Base-by-base conservation (phyloP, 2,329 filamentous ascomycete genomes). In the Scortechinia acanthostroma region DNA sequence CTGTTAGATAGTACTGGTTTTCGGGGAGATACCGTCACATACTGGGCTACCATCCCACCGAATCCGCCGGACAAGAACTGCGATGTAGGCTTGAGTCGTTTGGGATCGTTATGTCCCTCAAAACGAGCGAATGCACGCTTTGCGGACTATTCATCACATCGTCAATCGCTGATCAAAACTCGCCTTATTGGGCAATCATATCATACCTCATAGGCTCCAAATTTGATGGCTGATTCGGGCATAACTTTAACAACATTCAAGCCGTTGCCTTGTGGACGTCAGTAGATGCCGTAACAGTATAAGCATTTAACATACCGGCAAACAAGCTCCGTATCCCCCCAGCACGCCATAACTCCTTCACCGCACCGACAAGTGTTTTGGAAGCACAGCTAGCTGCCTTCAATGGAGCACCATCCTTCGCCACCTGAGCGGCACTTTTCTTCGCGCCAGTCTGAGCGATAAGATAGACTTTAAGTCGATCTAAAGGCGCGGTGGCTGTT, bases 191-290 rank as follows among this genome's bases (percentile, higher is more conserved):
- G n/a, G n/a, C n/a, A n/a, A n/a, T n/a, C n/a, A n/a, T n/a, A 40
- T 40, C 10, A 13, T 10, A 40, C 35, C 35, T 86, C 81, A 54
- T 84, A 86, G 22, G 80, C 78, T 46, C 81, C 81, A 58, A 86
- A 86, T 50, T 85, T 85, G 56, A 86, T 82, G 5, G 81, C 81
- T 21, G 80, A 85, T 59, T 86, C 81, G 2, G 81, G 81, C 76
- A 85, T 83, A 44, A 86, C 79, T 59, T 86, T 86, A 52, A 84
- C 60, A 10, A 86, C 77, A 52, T 86, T 86, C 53, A 86, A 64
- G 6, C 81, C 81, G 53, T 86, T 86, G 21, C 81, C 79, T 83
- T 50, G 16, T 20, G 15, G 5, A 42, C 10, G n/a, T 30, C 25
- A 30, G 25, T n/a, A 40, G 6, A 40, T 40, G 6, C 10, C 10